Conservation (phyloP, 495 filamentous ascomycete genomes). For the Tuber borchii region DNA sequence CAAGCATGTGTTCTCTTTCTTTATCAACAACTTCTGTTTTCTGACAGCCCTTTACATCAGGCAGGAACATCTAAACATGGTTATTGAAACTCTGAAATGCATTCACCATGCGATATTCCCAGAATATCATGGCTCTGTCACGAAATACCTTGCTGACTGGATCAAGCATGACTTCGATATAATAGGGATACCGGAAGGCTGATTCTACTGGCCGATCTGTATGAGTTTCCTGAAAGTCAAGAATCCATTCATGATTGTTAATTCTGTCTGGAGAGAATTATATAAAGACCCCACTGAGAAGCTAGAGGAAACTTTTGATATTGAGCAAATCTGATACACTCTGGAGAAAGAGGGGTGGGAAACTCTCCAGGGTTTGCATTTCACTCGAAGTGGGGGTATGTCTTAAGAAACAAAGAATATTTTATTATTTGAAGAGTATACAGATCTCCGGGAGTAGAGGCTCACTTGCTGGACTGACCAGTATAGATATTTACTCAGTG, state of each 20-base stretch:
- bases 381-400: not conserved
- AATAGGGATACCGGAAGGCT: conserved; percentile 57
- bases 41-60: conserved; percentile 59
- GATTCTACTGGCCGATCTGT: conserved; percentile 51
- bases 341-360: conserved; percentile 19
- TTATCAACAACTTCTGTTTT: conserved; percentile 60
- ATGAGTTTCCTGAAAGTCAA: conserved; percentile 43
- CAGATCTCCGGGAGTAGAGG: conserved; percentile 7
- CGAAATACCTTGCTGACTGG: conserved; percentile 52
- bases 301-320: not conserved
- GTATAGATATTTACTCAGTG: conserved; percentile 2
- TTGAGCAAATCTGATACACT: not conserved
- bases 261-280: conserved; percentile 34
- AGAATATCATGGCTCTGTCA: conserved; percentile 49
- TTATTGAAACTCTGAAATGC: conserved; percentile 53
- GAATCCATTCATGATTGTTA: conserved; percentile 40
- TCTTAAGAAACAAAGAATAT: not conserved
- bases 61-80: conserved; percentile 56
- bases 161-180: conserved; percentile 54
- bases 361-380: not conserved
- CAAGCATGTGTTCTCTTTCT: conserved; percentile 58
- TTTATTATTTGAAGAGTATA: conserved; percentile 16
- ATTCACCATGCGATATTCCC: conserved; percentile 55
- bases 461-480: conserved; percentile 2
- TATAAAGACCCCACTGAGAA: conserved; percentile 11